Evolutionary conservation across 345 rosid species (phyloP).

Genomic region (Gossypium thurberi): DNA sequence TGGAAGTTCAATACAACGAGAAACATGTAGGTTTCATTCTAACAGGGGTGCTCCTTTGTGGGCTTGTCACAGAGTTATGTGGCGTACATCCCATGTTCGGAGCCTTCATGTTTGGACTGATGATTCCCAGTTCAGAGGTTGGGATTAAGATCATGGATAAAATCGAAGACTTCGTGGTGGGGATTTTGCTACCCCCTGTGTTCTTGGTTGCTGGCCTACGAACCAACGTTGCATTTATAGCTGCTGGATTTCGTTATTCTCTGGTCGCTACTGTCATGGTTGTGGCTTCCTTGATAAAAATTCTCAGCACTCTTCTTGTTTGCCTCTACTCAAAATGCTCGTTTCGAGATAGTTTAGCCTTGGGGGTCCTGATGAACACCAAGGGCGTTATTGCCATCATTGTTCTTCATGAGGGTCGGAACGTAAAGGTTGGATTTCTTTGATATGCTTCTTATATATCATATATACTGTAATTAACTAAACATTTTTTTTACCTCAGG

Average conservation of each 20-base stretch:
- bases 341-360: constrained; percentile 28
- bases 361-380: constrained; percentile 50
- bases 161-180: constrained; percentile 31
- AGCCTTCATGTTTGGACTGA: constrained; percentile 45
- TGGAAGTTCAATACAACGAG: constrained; percentile 14
- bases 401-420: constrained; percentile 34
- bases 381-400: constrained; percentile 39
- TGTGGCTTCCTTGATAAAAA: constrained; percentile 21
- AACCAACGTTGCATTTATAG: constrained; percentile 7
- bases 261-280: neutral
- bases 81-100: constrained; percentile 39
- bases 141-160: constrained; percentile 26
- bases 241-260: neutral
- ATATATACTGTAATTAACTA: neutral
- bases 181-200: constrained; percentile 37
- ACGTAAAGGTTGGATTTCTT: constrained; percentile 12
- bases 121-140: constrained; percentile 33
- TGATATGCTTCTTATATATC: too few relatives aligned
- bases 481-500: constrained; percentile 18
- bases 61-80: constrained; percentile 25
- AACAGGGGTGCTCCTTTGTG: constrained; percentile 25
- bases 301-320: constrained; percentile 24
- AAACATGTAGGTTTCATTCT: constrained; percentile 23
- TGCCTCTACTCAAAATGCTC: constrained; percentile 17
- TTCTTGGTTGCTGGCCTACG: constrained; percentile 27